Conservation (phyloP, 805 yeast genomes). For the Sugiyamaella lignohabitans region DNA sequence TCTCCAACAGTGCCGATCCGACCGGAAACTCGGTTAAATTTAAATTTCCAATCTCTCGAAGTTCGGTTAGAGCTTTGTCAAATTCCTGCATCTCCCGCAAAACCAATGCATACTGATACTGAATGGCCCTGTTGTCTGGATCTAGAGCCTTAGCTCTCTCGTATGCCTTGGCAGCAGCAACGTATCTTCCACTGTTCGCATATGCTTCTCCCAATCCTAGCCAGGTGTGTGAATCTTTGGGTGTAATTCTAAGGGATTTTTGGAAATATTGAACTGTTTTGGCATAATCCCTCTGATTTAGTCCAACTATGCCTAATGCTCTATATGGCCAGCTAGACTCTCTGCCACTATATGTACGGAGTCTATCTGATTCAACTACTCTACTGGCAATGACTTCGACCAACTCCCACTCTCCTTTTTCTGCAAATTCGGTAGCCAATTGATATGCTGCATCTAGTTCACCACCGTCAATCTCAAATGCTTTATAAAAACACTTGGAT, state of each 20-base stretch:
- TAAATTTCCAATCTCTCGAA: constrained; percentile 42
- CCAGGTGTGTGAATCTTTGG: constrained; percentile 77
- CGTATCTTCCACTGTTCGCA: constrained; percentile 71
- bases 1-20: constrained; percentile 46
- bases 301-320: constrained; percentile 69
- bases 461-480: constrained; percentile 77
- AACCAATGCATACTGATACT: constrained; percentile 61
- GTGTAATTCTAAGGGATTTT: constrained; percentile 63
- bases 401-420: constrained; percentile 69
- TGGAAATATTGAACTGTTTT: constrained; percentile 88
- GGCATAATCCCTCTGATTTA: constrained; percentile 64
- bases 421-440: constrained; percentile 64
- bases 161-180: constrained; percentile 82
- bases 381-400: constrained; percentile 69
- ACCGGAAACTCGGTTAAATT: constrained; percentile 25
- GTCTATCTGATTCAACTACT: constrained; percentile 56
- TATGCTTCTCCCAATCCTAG: constrained; percentile 97
- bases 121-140: constrained; percentile 52
- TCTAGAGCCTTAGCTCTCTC: constrained; percentile 52
- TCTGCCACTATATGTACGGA: constrained; percentile 25
- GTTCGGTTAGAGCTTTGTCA: constrained; percentile 48
- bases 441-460: constrained; percentile 70
- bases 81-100: constrained; percentile 59
- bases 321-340: constrained; percentile 71
- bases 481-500: constrained; percentile 78